A percentile compares a stretch with the other conserved stretches of the same genome.
Evolutionary conservation across 2,329 filamentous ascomycete species (phyloP).

Genomic region (Trichoderma arundinaceum): DNA sequence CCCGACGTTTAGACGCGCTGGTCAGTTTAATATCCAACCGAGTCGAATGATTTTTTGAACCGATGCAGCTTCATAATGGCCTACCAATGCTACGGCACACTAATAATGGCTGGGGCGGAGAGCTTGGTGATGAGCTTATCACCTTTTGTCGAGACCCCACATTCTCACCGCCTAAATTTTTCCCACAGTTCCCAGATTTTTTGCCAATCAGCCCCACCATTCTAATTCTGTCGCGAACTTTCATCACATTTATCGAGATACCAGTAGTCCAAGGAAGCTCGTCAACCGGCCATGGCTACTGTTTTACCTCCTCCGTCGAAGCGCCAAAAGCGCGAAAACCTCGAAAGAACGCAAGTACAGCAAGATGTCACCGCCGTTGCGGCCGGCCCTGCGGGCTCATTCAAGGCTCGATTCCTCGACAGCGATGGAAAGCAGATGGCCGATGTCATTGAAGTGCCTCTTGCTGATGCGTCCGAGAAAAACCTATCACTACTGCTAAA

Average conservation of each 20-base stretch:
- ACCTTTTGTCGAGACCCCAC: conserved; percentile 28
- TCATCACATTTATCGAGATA: conserved; percentile 26
- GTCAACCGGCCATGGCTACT: conserved; percentile 69
- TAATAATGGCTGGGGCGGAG: not conserved
- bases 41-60: not conserved
- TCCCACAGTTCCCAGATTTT: conserved; percentile 35
- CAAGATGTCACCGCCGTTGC: conserved; percentile 74
- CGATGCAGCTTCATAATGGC: conserved; percentile 18
- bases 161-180: conserved; percentile 41
- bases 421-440: conserved; percentile 74
- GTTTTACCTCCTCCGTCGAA: conserved; percentile 85
- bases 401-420: conserved; percentile 88
- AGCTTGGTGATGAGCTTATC: conserved; percentile 18
- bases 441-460: conserved; percentile 73
- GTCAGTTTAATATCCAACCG: not conserved
- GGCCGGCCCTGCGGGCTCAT: conserved; percentile 72
- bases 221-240: conserved; percentile 32
- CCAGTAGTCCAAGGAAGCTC: conserved; percentile 9
- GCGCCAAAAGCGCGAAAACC: conserved; percentile 77
- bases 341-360: conserved; percentile 74
- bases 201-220: conserved; percentile 32
- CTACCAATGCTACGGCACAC: not conserved
- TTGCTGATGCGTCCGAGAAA: conserved; percentile 84
- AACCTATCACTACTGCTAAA: conserved; percentile 89
- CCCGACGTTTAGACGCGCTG: conserved; percentile 14